phyloP scores from a whole-genome alignment of 306 rosid genomes.

The Pterocarpus macrocarpus region DNA sequence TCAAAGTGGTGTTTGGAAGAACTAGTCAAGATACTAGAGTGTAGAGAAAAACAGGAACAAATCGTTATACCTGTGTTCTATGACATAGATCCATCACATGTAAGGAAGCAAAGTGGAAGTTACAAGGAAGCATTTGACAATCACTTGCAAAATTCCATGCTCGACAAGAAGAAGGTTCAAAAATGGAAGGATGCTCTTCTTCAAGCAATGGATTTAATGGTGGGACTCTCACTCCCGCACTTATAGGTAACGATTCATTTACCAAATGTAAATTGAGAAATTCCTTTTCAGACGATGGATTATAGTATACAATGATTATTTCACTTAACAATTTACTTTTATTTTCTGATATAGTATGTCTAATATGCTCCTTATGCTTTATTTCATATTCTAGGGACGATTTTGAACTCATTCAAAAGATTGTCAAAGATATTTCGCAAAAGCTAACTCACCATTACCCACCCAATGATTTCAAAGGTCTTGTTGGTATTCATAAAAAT shows the following conservation, averaged over 20 bases:
- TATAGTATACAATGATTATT: too few species aligned
- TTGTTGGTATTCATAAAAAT: too few species aligned
- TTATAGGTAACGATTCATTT: background rate
- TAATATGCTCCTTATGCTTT: too few species aligned
- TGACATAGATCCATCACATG: background rate
- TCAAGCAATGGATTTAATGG: background rate
- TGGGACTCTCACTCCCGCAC: background rate
- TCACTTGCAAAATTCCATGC: background rate
- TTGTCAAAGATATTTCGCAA: too few species aligned
- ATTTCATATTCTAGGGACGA: too few species aligned
- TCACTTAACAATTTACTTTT: too few species aligned
- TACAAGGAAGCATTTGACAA: background rate
- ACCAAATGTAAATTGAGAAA: background rate
- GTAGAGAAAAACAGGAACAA: background rate
- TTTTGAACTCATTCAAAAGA: too few species aligned
- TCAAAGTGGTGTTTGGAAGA: background rate
- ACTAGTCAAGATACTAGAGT: background rate
- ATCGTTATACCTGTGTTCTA: background rate
- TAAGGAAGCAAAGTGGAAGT: background rate
- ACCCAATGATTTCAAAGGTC: too few species aligned
- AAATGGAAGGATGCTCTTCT: background rate
- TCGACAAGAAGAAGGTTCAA: background rate
- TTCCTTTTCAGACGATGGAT: background rate
- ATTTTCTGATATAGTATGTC: too few species aligned
- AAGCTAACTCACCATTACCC: too few species aligned